Percentiles rank a stretch among this genome's conserved stretches.
phyloP scores from a whole-genome alignment of 2,329 filamentous ascomycete genomes.

The Capronia coronata region DNA sequence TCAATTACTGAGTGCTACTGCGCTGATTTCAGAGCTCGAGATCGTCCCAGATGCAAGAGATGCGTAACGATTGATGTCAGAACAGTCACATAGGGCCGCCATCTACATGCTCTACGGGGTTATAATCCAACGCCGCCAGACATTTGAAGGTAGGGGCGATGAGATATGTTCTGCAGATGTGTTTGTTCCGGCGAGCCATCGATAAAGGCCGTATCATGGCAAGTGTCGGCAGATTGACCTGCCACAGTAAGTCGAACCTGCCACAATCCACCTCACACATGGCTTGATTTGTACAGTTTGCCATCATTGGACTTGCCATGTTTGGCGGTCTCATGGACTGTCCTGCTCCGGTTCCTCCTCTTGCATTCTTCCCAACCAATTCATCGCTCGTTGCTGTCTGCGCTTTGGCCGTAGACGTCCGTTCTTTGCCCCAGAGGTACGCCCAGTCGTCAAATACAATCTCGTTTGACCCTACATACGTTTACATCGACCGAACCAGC shows the following conservation, averaged over 20 bases:
- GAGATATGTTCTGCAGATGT: no score
- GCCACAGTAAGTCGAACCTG: constrained; percentile 3
- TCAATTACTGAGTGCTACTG: no score
- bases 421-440: constrained; percentile 14
- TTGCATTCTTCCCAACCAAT: not conserved
- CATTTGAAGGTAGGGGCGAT: no score
- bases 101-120: no score
- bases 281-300: not conserved
- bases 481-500: constrained; percentile 1
- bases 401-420: constrained; percentile 19
- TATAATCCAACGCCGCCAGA: no score
- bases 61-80: no score
- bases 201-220: no score
- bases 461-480: constrained; percentile 10
- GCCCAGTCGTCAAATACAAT: not conserved
- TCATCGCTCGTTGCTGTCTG: constrained; percentile 8
- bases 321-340: not conserved
- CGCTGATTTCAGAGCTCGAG: no score
- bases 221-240: no score
- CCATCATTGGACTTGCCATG: constrained; percentile 4
- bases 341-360: not conserved
- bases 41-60: no score
- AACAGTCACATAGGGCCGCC: no score
- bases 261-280: not conserved
- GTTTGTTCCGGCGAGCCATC: no score